A percentile compares a stretch with the other conserved stretches of the same genome.
phyloP scores from a whole-genome alignment of 163 green algal species.

The Smithsoniella earleae region DNA sequence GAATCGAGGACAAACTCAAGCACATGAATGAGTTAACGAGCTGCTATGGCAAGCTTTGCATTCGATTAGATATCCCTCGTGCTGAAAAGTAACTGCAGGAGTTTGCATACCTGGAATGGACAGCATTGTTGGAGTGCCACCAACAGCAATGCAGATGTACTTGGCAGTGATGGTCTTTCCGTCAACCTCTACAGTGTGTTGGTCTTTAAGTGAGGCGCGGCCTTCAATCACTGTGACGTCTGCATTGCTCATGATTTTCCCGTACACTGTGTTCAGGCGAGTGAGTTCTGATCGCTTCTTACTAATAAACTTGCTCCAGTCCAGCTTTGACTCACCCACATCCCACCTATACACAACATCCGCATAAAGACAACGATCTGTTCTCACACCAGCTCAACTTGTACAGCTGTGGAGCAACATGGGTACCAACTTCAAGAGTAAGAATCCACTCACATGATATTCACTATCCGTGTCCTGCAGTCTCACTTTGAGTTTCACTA shows the following conservation, averaged over 20 bases:
- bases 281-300: slow-evolving; percentile 80
- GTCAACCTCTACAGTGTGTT: slow-evolving; percentile 45
- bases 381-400: too few species aligned
- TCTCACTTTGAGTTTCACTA: too few species aligned
- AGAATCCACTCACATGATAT: background rate
- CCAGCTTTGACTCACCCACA: slow-evolving; percentile 37
- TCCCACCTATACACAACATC: slow-evolving; percentile 43
- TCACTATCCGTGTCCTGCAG: too few species aligned
- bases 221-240: slow-evolving; percentile 39
- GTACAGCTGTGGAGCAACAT: background rate
- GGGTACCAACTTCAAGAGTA: background rate
- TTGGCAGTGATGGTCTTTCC: slow-evolving; percentile 45
- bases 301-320: slow-evolving; percentile 68
- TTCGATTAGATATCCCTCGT: too few species aligned
- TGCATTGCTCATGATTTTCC: slow-evolving; percentile 56
- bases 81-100: too few species aligned
- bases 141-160: slow-evolving; percentile 69
- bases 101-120: slow-evolving; percentile 45
- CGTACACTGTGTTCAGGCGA: slow-evolving; percentile 76
- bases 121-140: slow-evolving; percentile 45
- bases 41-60: too few species aligned
- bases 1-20: too few species aligned
- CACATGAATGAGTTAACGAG: too few species aligned
- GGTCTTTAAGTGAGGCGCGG: slow-evolving; percentile 41
- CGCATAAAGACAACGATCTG: too few species aligned